phyloP scores from a whole-genome alignment of 2,329 filamentous ascomycete genomes.

The Thermoascus crustaceus region DNA sequence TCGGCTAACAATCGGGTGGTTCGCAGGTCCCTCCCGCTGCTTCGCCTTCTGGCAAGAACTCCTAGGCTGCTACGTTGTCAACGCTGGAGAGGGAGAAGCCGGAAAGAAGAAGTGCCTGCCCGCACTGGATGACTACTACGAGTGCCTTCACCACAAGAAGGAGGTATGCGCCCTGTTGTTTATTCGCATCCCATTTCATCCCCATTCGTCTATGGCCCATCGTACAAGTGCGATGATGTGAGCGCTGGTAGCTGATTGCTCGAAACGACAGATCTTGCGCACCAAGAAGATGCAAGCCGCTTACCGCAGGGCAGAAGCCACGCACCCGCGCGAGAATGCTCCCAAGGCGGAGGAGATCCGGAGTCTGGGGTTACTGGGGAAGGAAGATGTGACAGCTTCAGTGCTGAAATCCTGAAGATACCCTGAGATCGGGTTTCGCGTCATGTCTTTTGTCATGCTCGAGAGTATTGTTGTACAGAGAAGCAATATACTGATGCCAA shows the following conservation, averaged over 20 bases:
- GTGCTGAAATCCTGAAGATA: slow-evolving; percentile 29
- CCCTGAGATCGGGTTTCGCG: slow-evolving; percentile 10
- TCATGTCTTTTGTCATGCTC: slow-evolving; percentile 14
- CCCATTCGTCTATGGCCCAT: not conserved
- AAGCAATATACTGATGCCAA: no score
- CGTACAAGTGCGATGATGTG: not conserved
- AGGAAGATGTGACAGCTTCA: slow-evolving; percentile 69
- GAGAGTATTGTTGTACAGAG: not conserved
- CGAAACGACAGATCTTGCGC: slow-evolving; percentile 58
- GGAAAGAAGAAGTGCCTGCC: slow-evolving; percentile 83
- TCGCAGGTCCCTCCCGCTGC: slow-evolving; percentile 65
- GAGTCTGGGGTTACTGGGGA: slow-evolving; percentile 73
- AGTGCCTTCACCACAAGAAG: slow-evolving; percentile 98
- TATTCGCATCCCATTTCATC: slow-evolving; percentile 7
- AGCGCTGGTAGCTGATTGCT: not conserved
- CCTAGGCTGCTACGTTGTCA: slow-evolving; percentile 95
- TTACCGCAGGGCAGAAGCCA: slow-evolving; percentile 70
- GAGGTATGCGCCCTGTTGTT: slow-evolving; percentile 59
- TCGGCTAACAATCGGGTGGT: slow-evolving; percentile 17
- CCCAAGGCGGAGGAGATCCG: slow-evolving; percentile 81
- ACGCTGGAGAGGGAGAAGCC: slow-evolving; percentile 69
- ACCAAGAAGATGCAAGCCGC: slow-evolving; percentile 71
- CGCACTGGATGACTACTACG: slow-evolving; percentile 91
- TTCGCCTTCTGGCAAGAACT: slow-evolving; percentile 99
- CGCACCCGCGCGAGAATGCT: slow-evolving; percentile 68